These are phyloP conservation scores for Saraca asoca DNA, from an alignment of 331 rosid species.

Conservation along the genomic window DNA sequence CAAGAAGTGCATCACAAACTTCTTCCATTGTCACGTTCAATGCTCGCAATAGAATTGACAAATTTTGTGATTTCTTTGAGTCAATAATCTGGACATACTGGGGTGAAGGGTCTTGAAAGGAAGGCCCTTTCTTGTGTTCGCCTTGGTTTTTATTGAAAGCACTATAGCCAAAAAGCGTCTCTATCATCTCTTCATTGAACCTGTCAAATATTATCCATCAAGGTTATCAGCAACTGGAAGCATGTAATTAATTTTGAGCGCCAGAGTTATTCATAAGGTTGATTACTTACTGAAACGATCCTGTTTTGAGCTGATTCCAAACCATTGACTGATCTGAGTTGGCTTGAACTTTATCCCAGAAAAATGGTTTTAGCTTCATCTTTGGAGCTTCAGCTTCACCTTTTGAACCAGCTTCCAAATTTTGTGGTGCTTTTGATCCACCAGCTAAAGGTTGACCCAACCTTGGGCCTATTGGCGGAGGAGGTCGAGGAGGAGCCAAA, in stretches of 20 bases:
- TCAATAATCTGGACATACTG: conserved; percentile 69
- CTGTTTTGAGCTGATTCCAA: conserved; percentile 94
- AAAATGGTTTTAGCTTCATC: conserved; percentile 90
- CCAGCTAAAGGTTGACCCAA: conserved; percentile 42
- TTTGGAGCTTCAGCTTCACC: conserved; percentile 56
- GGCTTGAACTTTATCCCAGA: conserved; percentile 99
- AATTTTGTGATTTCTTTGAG: conserved; percentile 78
- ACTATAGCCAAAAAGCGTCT: conserved; percentile 75
- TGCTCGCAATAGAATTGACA: conserved; percentile 79
- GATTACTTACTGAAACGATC: conserved; percentile 90
- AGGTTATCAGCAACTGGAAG: conserved; percentile 28
- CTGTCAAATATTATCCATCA: conserved; percentile 43
- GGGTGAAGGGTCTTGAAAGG: conserved; percentile 46
- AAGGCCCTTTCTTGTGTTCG: conserved; percentile 56
- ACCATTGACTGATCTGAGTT: conserved; percentile 90
- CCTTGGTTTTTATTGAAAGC: conserved; percentile 52
- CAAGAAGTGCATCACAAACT: conserved; percentile 84
- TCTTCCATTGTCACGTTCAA: conserved; percentile 80
- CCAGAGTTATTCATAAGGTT: not conserved
- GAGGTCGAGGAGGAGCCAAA: conserved; percentile 44
- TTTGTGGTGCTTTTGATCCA: conserved; percentile 42
- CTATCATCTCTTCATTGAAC: conserved; percentile 97
- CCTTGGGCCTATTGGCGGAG: conserved; percentile 58
- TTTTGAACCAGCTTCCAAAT: conserved; percentile 41
- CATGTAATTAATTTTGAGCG: not conserved